Conservation (phyloP, 2,329 filamentous ascomycete species). For the Cytospora leucostoma region DNA sequence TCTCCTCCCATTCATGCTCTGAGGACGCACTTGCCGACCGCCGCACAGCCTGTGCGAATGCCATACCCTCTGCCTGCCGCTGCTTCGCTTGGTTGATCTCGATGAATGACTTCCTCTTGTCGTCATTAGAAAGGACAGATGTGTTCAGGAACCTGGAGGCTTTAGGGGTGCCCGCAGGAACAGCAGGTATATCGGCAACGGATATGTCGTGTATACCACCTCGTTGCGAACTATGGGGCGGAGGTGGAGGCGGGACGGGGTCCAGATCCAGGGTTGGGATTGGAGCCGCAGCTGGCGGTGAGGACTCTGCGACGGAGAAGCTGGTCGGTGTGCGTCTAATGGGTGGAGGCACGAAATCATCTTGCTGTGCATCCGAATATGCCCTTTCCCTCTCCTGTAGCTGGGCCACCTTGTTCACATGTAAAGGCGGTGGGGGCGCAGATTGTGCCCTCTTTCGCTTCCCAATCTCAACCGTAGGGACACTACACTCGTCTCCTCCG, state of each 20-base stretch:
- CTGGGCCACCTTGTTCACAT: constrained; percentile 31
- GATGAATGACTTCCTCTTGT: constrained; percentile 59
- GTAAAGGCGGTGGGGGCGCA: constrained; percentile 35
- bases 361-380: constrained; percentile 35
- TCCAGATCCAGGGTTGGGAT: constrained; percentile 34
- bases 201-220: constrained; percentile 29
- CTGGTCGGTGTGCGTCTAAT: constrained; percentile 62
- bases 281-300: constrained; percentile 17
- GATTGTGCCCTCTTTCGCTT: constrained; percentile 51
- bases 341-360: constrained; percentile 56
- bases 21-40: constrained; percentile 39
- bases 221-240: constrained; percentile 11
- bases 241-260: constrained; percentile 28
- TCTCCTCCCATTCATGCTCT: constrained; percentile 36
- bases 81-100: constrained; percentile 61
- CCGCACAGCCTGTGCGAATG: constrained; percentile 54
- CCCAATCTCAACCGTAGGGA: constrained; percentile 71
- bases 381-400: constrained; percentile 35
- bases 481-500: constrained; percentile 83
- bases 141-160: constrained; percentile 40
- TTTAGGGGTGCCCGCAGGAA: constrained; percentile 38
- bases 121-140: constrained; percentile 45
- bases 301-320: constrained; percentile 40
- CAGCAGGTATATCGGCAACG: constrained; percentile 26
- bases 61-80: constrained; percentile 60